phyloP scores from a whole-genome alignment of 2,329 filamentous ascomycete genomes.

The Fusarium armeniacum region DNA sequence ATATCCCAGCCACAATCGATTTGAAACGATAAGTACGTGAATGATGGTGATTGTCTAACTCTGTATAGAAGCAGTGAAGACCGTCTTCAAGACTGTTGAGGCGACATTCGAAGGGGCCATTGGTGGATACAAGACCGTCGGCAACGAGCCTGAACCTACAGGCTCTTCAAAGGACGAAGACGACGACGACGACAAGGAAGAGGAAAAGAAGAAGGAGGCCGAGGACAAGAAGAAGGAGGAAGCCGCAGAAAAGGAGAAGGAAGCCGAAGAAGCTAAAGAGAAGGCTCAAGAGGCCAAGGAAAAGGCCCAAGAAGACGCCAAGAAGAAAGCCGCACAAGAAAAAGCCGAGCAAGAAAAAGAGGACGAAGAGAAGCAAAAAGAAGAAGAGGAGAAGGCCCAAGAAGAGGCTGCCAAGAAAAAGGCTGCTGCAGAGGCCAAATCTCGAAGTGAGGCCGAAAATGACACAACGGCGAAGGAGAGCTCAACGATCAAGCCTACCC shows the following conservation, averaged over 20 bases:
- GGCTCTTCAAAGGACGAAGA: constrained; percentile 20
- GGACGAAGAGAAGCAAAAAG: constrained; percentile 30
- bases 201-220: constrained; percentile 26
- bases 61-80: constrained; percentile 52
- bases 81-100: constrained; percentile 60
- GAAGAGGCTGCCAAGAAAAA: constrained; percentile 38
- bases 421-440: constrained; percentile 31
- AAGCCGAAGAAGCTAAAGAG: constrained; percentile 41
- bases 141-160: constrained; percentile 34
- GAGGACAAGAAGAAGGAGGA: constrained; percentile 40
- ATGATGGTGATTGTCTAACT: constrained; percentile 18
- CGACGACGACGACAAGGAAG: constrained; percentile 17
- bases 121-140: constrained; percentile 60
- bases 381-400: constrained; percentile 34
- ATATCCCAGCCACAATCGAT: not conserved
- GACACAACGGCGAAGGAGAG: constrained; percentile 20
- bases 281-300: constrained; percentile 38
- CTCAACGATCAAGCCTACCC: constrained; percentile 42
- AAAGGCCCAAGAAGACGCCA: constrained; percentile 35
- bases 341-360: constrained; percentile 34
- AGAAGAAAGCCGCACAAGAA: constrained; percentile 28
- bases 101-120: constrained; percentile 60
- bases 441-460: constrained; percentile 29
- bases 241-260: constrained; percentile 31
- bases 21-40: not conserved